These are phyloP conservation scores for Fusarium praegraminearum DNA, from an alignment of 2,329 filamentous ascomycete species.

Conservation along the genomic window DNA sequence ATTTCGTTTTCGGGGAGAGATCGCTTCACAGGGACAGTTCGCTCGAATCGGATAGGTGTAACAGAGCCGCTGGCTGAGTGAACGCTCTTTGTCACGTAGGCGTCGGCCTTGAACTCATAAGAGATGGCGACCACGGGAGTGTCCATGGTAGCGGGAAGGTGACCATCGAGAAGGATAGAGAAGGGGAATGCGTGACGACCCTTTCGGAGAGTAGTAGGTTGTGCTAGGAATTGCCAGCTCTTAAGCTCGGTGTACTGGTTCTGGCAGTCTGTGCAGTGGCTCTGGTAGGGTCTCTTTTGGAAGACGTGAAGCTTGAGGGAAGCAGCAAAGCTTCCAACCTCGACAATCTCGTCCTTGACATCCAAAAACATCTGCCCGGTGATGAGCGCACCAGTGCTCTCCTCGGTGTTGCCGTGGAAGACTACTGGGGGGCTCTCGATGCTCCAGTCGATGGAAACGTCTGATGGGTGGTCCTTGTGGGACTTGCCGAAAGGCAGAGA, in stretches of 20 bases:
- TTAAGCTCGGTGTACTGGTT: conserved; percentile 79
- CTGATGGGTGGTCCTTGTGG: conserved; percentile 57
- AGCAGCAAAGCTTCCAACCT: conserved; percentile 80
- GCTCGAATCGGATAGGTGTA: conserved; percentile 71
- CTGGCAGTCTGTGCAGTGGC: conserved; percentile 82
- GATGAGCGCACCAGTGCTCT: conserved; percentile 85
- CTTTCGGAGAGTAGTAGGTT: conserved; percentile 62
- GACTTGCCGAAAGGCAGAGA: conserved; percentile 59
- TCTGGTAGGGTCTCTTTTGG: conserved; percentile 84
- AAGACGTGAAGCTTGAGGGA: conserved; percentile 75
- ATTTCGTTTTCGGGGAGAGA: conserved; percentile 78
- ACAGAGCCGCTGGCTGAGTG: conserved; percentile 53
- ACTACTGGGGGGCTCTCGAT: conserved; percentile 91
- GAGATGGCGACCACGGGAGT: conserved; percentile 78
- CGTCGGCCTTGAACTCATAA: conserved; percentile 81
- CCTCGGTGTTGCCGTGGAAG: conserved; percentile 79
- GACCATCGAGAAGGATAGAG: conserved; percentile 84
- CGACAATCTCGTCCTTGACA: conserved; percentile 73
- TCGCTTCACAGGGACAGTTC: conserved; percentile 79
- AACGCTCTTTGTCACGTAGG: conserved; percentile 68
- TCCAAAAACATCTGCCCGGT: conserved; percentile 84
- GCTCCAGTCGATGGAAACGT: conserved; percentile 63
- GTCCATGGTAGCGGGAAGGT: conserved; percentile 86
- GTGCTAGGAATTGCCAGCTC: conserved; percentile 80
- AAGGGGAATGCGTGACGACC: conserved; percentile 85